These are phyloP conservation scores for Gossypium bickii DNA, from an alignment of 345 rosid species.

Conservation along the genomic window DNA sequence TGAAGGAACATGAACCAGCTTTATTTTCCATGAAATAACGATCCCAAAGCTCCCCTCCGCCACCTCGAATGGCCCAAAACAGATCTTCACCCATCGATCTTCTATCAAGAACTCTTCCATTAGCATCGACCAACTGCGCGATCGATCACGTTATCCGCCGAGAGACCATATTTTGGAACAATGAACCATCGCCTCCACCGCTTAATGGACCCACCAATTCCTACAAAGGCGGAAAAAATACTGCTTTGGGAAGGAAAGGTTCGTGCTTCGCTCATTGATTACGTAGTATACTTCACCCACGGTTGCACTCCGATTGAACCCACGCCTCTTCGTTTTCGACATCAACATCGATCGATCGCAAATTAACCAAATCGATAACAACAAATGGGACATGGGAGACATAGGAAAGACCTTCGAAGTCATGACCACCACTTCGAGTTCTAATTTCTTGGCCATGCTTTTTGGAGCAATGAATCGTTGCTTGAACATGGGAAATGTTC, in stretches of 20 bases:
- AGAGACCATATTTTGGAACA: not conserved
- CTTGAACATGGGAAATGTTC: too few relatives aligned
- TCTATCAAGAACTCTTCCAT: not conserved
- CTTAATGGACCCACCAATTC: not conserved
- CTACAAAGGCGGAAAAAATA: too few relatives aligned
- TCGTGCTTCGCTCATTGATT: not conserved
- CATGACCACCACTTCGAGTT: too few relatives aligned
- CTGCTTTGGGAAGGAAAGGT: not conserved
- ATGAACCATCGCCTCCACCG: not conserved
- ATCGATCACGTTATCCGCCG: not conserved
- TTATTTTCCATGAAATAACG: not conserved
- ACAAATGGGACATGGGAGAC: too few relatives aligned
- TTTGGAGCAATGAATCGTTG: too few relatives aligned
- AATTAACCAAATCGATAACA: too few relatives aligned
- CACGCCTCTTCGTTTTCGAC: too few relatives aligned
- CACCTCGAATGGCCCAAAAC: not conserved
- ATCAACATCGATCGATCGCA: too few relatives aligned
- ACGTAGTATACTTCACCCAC: not conserved
- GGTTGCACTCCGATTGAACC: not conserved
- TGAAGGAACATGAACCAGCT: not conserved
- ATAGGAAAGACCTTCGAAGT: too few relatives aligned
- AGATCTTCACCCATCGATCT: not conserved
- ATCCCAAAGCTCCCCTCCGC: not conserved
- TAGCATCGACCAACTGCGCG: not conserved
- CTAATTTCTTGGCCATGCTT: too few relatives aligned